Evolutionary conservation across 1,139 yeast genomes (phyloP).

Genomic region (Candida mesenterica): DNA sequence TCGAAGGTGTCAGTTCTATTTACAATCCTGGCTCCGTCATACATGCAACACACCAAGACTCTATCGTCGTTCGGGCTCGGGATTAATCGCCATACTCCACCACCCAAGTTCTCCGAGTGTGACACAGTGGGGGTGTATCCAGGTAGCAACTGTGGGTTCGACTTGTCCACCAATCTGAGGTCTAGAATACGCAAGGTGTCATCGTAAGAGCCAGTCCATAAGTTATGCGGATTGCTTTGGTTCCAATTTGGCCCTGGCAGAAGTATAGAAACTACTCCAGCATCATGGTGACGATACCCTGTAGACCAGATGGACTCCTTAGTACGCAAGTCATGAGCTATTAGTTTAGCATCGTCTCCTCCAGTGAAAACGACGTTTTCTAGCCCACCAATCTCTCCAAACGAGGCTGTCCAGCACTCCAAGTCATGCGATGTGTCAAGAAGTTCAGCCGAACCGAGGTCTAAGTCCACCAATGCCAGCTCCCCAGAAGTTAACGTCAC

Average conservation of each 20-base stretch:
- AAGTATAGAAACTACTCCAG: slow-evolving; percentile 84
- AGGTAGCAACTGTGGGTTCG: slow-evolving; percentile 26
- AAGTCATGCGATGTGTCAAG: slow-evolving; percentile 50
- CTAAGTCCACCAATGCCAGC: slow-evolving; percentile 33
- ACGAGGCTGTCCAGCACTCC: slow-evolving; percentile 89
- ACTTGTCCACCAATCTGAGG: slow-evolving; percentile 51
- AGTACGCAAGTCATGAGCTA: slow-evolving; percentile 71
- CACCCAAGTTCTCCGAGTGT: slow-evolving; percentile 60
- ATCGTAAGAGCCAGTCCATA: slow-evolving; percentile 94
- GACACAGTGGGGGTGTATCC: slow-evolving; percentile 48
- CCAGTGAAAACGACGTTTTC: slow-evolving; percentile 73
- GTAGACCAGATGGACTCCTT: slow-evolving; percentile 50
- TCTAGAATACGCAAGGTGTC: slow-evolving; percentile 73
- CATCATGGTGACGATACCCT: slow-evolving; percentile 63
- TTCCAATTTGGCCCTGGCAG: slow-evolving; percentile 45
- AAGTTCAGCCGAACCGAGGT: slow-evolving; percentile 11
- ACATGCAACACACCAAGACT: slow-evolving; percentile 86
- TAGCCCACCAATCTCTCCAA: slow-evolving; percentile 58
- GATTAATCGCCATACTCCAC: slow-evolving; percentile 91
- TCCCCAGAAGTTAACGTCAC: slow-evolving; percentile 64
- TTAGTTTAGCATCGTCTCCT: slow-evolving; percentile 80
- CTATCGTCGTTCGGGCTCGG: slow-evolving; percentile 56
- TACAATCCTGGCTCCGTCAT: slow-evolving; percentile 83
- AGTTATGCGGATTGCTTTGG: slow-evolving; percentile 42
- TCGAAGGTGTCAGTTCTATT: slow-evolving; percentile 32